Evolutionary conservation across 1,139 yeast species (phyloP), one percentile per base, ranked within the genome.

Genomic region (Pichia sp.): DNA sequence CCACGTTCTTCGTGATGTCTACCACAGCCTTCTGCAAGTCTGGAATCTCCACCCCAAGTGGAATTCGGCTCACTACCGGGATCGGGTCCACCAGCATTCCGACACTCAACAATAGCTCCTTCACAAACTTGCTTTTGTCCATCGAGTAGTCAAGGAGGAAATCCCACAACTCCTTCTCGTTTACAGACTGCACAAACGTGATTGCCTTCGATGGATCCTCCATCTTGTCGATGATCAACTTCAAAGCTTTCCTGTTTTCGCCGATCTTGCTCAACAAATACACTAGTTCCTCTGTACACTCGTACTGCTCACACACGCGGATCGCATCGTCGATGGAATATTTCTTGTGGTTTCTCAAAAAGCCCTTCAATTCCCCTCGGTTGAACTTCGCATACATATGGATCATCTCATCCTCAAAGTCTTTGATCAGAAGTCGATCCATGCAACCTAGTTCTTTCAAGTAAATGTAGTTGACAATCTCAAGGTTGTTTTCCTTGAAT

Each of bases 251-350:
- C 58, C 78, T 79, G 55, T 85, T 82, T 58, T 87, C 87, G 1
- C 99, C 99, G 30, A 87, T 83, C 61, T 82, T 82, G 7, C 96
- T 96, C 57, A 89, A 75, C 37, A 93, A 69, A 61, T 82, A 90
- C 0, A 93, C 96, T 47, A 89, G 73, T 63, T 91, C 98, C 46
- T 85, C 82, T 34, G 75, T 76, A 16, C 74, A 73, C 1, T 74
- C 74, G 44, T 75, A 73, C 10, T 66, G 55, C 54, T 83, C 83
- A 61, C 96, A 88, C 0, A 85, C 66, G 9, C 70, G 67, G 19
- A 89, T 80, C 0, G 96, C 96, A 34, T 66, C 62, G 48, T 82
- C 87, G 42, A 89, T 78, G 57, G 87, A 80, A 67, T 90, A 93
- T 55, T 82, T 75, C 52, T 73, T 75, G 56, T 70, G 70, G 49